Percentiles rank a stretch among this genome's conserved stretches.
phyloP scores from a whole-genome alignment of 805 yeast species.

The Saturnispora bothae region DNA sequence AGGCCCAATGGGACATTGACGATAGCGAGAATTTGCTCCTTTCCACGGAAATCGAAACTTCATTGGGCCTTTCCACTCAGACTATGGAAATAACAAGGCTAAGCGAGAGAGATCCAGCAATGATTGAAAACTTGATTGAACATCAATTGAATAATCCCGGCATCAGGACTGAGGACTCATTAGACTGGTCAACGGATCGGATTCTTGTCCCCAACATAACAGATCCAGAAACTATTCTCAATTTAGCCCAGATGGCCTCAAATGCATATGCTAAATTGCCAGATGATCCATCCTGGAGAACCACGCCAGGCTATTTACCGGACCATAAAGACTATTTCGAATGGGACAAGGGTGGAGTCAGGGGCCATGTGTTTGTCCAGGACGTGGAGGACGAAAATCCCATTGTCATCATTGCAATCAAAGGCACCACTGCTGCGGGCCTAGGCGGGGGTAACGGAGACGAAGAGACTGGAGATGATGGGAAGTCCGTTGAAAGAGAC shows the following conservation, averaged over 20 bases:
- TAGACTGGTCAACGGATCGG: slow-evolving; percentile 57
- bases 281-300: slow-evolving; percentile 75
- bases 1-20: slow-evolving; percentile 13
- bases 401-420: slow-evolving; percentile 62
- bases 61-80: slow-evolving; percentile 14
- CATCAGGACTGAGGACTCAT: slow-evolving; percentile 28
- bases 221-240: slow-evolving; percentile 62
- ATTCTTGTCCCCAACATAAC: slow-evolving; percentile 61
- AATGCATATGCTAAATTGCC: slow-evolving; percentile 85
- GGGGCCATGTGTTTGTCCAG: slow-evolving; percentile 83
- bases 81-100: slow-evolving; percentile 27
- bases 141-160: slow-evolving; percentile 36
- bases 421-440: slow-evolving; percentile 86
- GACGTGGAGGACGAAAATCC: slow-evolving; percentile 21
- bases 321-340: slow-evolving; percentile 58
- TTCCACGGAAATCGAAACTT: slow-evolving; percentile 4
- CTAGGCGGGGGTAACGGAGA: slow-evolving; percentile 38
- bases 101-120: slow-evolving; percentile 42
- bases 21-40: not conserved
- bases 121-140: slow-evolving; percentile 54
- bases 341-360: slow-evolving; percentile 74
- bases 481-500: slow-evolving; percentile 71
- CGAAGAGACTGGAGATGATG: slow-evolving; percentile 32
- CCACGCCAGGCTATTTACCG: slow-evolving; percentile 33
- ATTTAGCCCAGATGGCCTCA: slow-evolving; percentile 77